phyloP scores from a whole-genome alignment of 345 rosid species.

The Carallia brachiata region DNA sequence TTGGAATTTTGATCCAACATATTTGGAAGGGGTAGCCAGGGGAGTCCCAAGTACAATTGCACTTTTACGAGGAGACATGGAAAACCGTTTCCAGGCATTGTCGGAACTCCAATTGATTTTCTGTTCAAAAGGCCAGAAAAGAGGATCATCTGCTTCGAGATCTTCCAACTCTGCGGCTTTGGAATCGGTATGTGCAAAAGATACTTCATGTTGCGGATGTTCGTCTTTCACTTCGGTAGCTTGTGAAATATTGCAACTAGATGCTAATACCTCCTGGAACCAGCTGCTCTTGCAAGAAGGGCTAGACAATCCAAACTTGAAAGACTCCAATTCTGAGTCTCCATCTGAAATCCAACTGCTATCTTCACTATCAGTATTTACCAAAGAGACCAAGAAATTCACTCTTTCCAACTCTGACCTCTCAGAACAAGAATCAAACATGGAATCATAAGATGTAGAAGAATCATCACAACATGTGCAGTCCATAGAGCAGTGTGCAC shows the following conservation, averaged over 20 bases:
- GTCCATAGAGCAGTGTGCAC: conserved; percentile 11
- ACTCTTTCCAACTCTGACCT: conserved; percentile 13
- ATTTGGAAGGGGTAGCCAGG: conserved; percentile 26
- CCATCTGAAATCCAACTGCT: conserved; percentile 22
- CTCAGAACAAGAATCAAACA: conserved; percentile 16
- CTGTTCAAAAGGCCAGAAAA: conserved; percentile 55
- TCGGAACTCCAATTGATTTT: conserved; percentile 45
- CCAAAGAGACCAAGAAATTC: conserved; percentile 12
- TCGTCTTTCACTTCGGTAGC: not conserved
- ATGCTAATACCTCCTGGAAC: conserved; percentile 1
- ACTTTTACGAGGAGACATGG: conserved; percentile 49
- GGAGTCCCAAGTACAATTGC: not conserved
- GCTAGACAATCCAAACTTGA: conserved; percentile 18
- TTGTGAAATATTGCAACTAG: not conserved
- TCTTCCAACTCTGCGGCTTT: conserved; percentile 27
- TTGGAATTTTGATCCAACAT: conserved; percentile 21
- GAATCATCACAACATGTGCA: conserved; percentile 12
- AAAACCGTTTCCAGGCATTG: conserved; percentile 41
- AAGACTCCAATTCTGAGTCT: conserved; percentile 15
- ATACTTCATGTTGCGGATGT: not conserved
- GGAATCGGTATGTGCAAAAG: conserved; percentile 2
- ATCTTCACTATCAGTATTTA: conserved; percentile 30
- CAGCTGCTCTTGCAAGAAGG: conserved; percentile 15
- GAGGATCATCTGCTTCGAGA: conserved; percentile 33
- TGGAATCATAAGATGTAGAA: conserved; percentile 1